Base-by-base conservation (phyloP, 306 rosid species). In the Begonia loranthoides region DNA sequence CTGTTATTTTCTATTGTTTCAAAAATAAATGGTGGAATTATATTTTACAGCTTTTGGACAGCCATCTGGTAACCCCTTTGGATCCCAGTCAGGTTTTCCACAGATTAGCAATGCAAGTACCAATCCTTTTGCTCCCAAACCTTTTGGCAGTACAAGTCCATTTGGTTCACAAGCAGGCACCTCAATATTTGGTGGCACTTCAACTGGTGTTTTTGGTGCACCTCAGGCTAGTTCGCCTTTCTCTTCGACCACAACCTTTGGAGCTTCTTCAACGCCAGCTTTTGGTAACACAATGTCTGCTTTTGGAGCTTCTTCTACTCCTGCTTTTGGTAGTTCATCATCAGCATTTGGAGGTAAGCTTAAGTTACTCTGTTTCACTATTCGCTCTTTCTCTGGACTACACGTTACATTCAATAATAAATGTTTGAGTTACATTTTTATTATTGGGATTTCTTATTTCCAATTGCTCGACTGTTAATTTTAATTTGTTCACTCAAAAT, bases 171-270 rank as follows among this genome's bases (percentile, higher is more conserved):
- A 80, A 58, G 52, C 82, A 2, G 83, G 87, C 50, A 58, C 70
- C 57, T 69, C 88, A 44, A 45, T 87, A 14, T 92, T 86, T 53
- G 96, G 94, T 17, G 93, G 99, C 59, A 83, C 93, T 58, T 78
- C 96, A 36, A 83, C 99, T 19, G 93, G 96, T 41, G 99, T 83
- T 11, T 83, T 86, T 79, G 89, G 99, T n/a, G 68, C 81, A 21
- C 5, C 92, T 50, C 99, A 74, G 48, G n/a, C 75, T 12, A 60
- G 90, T 19, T 76, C 96, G 41, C 87, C 92, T 12, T 80, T 87
- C 78, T 62, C 94, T 48, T 70, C 92, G 33, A 58, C 71, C n/a
- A 67, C 94, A 10, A 46, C 82, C 41, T 87, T 72, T 3, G 79
- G 79, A 15, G 71, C 76, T 55, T 76, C 95, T 0, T 76, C 95